Evolutionary conservation across 495 filamentous ascomycete genomes (phyloP).

Genomic region (Oidiodendron maius): DNA sequence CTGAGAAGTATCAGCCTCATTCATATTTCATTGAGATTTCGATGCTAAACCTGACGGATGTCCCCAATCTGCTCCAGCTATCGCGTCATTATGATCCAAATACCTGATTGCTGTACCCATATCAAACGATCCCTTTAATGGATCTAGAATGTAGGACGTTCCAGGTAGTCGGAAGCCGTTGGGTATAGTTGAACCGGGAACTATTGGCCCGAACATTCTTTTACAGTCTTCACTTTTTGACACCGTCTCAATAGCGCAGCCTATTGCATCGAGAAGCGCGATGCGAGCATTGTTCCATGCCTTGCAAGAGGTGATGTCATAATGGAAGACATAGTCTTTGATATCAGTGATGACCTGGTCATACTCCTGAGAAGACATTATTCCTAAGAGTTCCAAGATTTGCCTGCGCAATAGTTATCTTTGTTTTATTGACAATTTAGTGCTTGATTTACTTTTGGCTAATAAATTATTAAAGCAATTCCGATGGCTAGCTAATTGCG

Average conservation of each 20-base stretch:
- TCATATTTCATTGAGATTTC: neutral
- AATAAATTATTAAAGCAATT: too few relatives aligned
- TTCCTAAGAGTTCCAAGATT: too few relatives aligned
- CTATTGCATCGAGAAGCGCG: conserved; percentile 86
- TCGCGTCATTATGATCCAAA: conserved; percentile 99
- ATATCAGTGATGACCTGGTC: neutral
- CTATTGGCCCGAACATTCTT: conserved; percentile 84
- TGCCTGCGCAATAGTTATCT: too few relatives aligned
- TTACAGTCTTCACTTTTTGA: conserved; percentile 80
- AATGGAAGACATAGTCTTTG: conserved; percentile 3
- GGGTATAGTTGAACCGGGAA: conserved; percentile 81
- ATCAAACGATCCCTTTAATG: conserved; percentile 93
- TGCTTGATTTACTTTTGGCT: too few relatives aligned
- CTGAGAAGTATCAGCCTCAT: conserved; percentile 24
- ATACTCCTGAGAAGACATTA: too few relatives aligned
- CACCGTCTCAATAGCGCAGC: conserved; percentile 88
- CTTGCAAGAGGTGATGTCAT: neutral
- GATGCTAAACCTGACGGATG: conserved; percentile 58
- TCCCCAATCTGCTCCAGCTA: conserved; percentile 96
- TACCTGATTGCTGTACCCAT: conserved; percentile 95
- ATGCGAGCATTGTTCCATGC: conserved; percentile 47
- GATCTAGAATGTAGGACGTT: conserved; percentile 86
- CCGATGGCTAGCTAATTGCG: too few relatives aligned
- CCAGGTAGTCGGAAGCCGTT: conserved; percentile 92
- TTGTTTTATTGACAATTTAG: too few relatives aligned